Percentiles rank a stretch among this genome's conserved stretches.
Conservation (phyloP, 768 basidiomycete genomes). For the Porpolomopsis calyptriformis region DNA sequence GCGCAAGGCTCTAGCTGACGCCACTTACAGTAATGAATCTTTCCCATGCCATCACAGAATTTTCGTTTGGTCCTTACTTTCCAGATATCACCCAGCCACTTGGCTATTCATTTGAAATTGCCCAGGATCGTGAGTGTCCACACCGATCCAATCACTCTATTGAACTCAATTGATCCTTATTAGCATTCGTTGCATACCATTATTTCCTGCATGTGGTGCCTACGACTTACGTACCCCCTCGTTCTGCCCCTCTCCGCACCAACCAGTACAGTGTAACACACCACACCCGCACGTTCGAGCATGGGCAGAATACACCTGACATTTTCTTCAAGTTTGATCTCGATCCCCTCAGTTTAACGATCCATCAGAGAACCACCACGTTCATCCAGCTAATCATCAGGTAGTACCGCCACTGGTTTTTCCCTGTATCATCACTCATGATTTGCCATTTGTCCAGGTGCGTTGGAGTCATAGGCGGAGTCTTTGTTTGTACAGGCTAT, state of each 20-base stretch:
- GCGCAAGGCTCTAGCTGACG: neutral
- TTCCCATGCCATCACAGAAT: constrained; percentile 92
- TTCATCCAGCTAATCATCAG: constrained; percentile 75
- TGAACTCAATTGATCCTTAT: constrained; percentile 2
- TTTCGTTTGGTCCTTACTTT: constrained; percentile 94
- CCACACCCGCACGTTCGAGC: constrained; percentile 66
- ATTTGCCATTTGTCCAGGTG: constrained; percentile 32
- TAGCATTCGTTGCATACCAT: constrained; percentile 85
- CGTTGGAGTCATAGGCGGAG: constrained; percentile 88
- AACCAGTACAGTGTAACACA: constrained; percentile 94
- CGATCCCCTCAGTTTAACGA: constrained; percentile 77
- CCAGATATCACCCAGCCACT: constrained; percentile 92
- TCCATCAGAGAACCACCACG: constrained; percentile 81
- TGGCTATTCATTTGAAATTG: constrained; percentile 76
- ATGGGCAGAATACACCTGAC: constrained; percentile 74
- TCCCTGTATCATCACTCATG: neutral
- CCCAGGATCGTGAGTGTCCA: constrained; percentile 48
- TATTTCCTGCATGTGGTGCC: constrained; percentile 95
- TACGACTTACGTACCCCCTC: constrained; percentile 80
- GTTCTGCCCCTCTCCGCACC: constrained; percentile 51
- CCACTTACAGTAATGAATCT: constrained; percentile 75
- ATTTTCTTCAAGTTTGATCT: constrained; percentile 99
- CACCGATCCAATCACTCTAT: neutral
- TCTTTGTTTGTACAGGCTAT: constrained; percentile 78
- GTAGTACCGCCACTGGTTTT: constrained; percentile 15